These are phyloP conservation scores for Amaranthus hypochondriacus DNA, from an alignment of 148 eudicot genomes.

Conservation along the genomic window DNA sequence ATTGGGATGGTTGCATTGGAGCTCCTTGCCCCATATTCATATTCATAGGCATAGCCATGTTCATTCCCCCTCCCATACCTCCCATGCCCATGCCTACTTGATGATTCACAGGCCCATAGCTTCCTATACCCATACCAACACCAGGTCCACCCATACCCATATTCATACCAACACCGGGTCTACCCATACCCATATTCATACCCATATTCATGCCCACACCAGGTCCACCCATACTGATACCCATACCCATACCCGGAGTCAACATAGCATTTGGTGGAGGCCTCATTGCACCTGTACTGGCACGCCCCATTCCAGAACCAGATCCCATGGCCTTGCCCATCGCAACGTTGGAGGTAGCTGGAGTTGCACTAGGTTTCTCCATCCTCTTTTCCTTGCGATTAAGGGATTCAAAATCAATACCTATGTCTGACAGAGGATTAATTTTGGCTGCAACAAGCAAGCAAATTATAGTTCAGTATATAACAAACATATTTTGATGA, in stretches of 20 bases:
- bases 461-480: conserved; percentile 8
- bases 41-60: conserved; percentile 34
- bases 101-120: conserved; percentile 15
- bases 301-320: conserved; percentile 90
- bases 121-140: conserved; percentile 27
- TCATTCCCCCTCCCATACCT: conserved; percentile 25
- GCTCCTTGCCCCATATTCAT: conserved; percentile 55
- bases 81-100: conserved; percentile 28
- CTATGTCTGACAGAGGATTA: conserved; percentile 81
- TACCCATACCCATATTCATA: conserved; percentile 34
- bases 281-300: conserved; percentile 62
- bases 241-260: conserved; percentile 44
- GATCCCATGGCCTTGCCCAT: conserved; percentile 99
- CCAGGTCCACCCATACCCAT: conserved; percentile 31
- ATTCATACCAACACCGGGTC: conserved; percentile 14
- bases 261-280: conserved; percentile 51
- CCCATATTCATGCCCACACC: conserved; percentile 32
- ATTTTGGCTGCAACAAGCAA: conserved; percentile 65
- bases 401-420: conserved; percentile 87
- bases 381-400: conserved; percentile 91
- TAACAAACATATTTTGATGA: not conserved
- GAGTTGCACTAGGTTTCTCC: conserved; percentile 68
- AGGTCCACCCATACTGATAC: conserved; percentile 29
- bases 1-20: conserved; percentile 51
- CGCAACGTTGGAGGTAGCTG: conserved; percentile 51